These are phyloP conservation scores for Aschersonia sp. DNA, from an alignment of 2,329 filamentous ascomycete species.

Conservation along the genomic window DNA sequence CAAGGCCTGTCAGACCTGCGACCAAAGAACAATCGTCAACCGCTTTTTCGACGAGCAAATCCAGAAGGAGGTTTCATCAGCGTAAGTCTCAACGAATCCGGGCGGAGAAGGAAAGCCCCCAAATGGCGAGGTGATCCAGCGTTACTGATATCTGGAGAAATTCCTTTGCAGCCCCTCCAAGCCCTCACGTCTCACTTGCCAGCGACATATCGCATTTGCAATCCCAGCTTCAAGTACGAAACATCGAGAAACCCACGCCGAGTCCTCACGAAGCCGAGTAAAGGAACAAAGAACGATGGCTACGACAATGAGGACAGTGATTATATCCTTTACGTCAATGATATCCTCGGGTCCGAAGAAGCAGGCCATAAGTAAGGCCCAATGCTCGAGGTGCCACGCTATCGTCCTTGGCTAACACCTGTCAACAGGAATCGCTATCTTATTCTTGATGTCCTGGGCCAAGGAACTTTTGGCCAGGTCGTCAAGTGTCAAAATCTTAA, in stretches of 20 bases:
- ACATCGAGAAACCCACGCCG: constrained; percentile 90
- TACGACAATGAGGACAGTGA: constrained; percentile 99
- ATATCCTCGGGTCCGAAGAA: constrained; percentile 94
- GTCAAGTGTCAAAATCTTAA: constrained; percentile 98
- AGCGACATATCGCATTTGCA: constrained; percentile 95
- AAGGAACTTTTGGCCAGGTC: constrained; percentile 96
- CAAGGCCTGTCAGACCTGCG: constrained; percentile 58
- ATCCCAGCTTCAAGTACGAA: constrained; percentile 96
- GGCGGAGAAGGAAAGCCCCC: too few relatives aligned
- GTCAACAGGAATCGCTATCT: constrained; percentile 70
- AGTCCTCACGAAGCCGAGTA: constrained; percentile 95
- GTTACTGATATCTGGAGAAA: too few relatives aligned
- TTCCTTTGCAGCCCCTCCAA: constrained; percentile 62
- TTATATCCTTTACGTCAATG: constrained; percentile 98
- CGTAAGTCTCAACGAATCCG: constrained; percentile 35
- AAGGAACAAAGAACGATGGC: constrained; percentile 95
- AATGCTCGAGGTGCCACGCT: background rate
- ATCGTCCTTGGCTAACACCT: constrained; percentile 1
- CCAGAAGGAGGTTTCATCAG: constrained; percentile 97
- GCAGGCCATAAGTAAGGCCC: constrained; percentile 81
- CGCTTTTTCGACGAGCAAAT: constrained; percentile 81
- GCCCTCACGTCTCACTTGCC: constrained; percentile 86
- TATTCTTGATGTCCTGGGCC: constrained; percentile 90
- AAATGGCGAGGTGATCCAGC: too few relatives aligned
- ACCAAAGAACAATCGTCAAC: constrained; percentile 74